Evolutionary conservation across 1,139 yeast species (phyloP).

Genomic region (Diutina ranongensis): DNA sequence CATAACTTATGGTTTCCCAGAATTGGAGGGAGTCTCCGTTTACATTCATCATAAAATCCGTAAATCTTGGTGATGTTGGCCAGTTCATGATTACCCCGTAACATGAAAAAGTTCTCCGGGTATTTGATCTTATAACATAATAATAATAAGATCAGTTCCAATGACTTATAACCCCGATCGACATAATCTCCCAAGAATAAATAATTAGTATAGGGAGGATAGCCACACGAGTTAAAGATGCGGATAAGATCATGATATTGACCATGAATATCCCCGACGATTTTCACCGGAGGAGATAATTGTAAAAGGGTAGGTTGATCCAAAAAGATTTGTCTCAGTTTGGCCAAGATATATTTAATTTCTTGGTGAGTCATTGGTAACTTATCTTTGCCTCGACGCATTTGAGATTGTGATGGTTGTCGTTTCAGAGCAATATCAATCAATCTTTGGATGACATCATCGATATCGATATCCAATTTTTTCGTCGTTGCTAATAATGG

Average conservation of each 20-base stretch:
- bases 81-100: constrained; percentile 6
- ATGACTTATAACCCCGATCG: constrained; percentile 5
- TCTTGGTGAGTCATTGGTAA: constrained; percentile 40
- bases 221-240: constrained; percentile 6
- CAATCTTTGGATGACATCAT: constrained; percentile 42
- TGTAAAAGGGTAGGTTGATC: constrained; percentile 69
- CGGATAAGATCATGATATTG: constrained; percentile 5
- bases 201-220: constrained; percentile 6
- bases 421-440: constrained; percentile 32
- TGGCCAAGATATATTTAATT: constrained; percentile 52
- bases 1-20: constrained; percentile 43
- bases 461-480: constrained; percentile 32
- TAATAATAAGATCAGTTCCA: constrained; percentile 6
- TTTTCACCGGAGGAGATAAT: constrained; percentile 73
- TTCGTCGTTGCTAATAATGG: constrained; percentile 15
- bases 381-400: constrained; percentile 26
- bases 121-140: constrained; percentile 7
- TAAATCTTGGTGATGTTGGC: constrained; percentile 7
- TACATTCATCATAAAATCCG: constrained; percentile 45
- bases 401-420: constrained; percentile 9
- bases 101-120: constrained; percentile 7
- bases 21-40: constrained; percentile 51
- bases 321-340: constrained; percentile 58
- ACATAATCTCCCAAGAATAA: constrained; percentile 6
- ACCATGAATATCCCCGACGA: constrained; percentile 26